Conservation (phyloP, 306 rosid species). For the Acacia crassicarpa region DNA sequence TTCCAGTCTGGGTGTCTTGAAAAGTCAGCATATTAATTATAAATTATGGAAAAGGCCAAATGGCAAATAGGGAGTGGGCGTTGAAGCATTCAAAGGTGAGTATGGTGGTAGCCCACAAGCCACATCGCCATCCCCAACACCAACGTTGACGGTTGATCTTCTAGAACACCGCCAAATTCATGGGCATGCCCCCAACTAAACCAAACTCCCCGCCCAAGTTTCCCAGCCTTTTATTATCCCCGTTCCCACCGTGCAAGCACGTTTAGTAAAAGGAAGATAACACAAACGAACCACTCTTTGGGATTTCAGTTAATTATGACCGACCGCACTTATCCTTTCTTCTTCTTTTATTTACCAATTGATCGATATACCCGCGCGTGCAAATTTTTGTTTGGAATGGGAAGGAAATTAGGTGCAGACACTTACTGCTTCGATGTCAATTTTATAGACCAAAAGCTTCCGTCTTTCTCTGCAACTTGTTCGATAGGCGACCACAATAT, state of each 20-base stretch:
- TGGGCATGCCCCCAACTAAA: neutral
- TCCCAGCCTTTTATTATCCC: neutral
- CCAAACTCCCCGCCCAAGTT: neutral
- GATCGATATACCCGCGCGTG: neutral
- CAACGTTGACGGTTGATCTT: constrained; percentile 40
- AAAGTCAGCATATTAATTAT: constrained; percentile 37
- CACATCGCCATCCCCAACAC: neutral
- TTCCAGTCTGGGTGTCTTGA: constrained; percentile 19
- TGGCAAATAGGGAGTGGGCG: constrained; percentile 1
- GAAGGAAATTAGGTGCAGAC: constrained; percentile 14
- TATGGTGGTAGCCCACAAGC: neutral
- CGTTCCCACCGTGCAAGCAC: neutral
- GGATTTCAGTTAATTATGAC: neutral
- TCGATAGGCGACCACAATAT: constrained; percentile 79
- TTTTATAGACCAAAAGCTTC: constrained; percentile 90
- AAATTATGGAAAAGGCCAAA: constrained; percentile 30
- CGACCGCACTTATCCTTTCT: neutral
- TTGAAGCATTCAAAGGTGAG: constrained; percentile 25
- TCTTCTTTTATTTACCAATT: neutral
- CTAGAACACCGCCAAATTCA: constrained; percentile 33
- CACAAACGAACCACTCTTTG: neutral
- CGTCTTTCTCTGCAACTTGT: constrained; percentile 97
- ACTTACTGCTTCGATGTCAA: constrained; percentile 97
- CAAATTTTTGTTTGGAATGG: neutral
- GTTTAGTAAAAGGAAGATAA: neutral